Evolutionary conservation across 1,284 basidiomycete species (phyloP), one percentile per base, ranked within the genome.

Genomic region (Pyrrhoderma noxium): DNA sequence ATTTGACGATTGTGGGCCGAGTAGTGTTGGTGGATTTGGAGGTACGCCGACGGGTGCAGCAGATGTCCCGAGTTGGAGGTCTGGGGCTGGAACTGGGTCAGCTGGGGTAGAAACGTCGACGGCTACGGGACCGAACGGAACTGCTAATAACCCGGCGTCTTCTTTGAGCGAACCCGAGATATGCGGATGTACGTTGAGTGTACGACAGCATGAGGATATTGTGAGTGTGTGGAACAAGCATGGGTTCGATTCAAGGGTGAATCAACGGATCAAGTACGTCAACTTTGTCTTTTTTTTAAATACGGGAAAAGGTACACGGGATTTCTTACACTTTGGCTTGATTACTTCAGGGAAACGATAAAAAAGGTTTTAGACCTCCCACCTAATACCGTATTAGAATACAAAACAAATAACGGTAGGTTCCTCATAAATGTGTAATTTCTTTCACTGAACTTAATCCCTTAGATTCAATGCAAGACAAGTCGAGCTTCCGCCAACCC

Each of bases 141-240:
- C 25, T 40, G 27, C 14, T 39, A 40, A 40, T 11, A 11, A 23
- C 40, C n/a, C n/a, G 21, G 19, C 36, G 23, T 13, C 49, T 25
- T 11, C 49, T 7, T 18, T 35, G 3, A 55, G 47, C 31, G 50
- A 56, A 16, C 82, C 85, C 22, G 85, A 89, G 61, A 86, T 91
- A 31, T 89, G 87, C 62, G 89, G 88, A 35, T 88, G 85, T 63
- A 90, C 88, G 34, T 82, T 91, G 58, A 89, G 86, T 60, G 85
- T 91, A 53, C 68, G 89, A 57, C 83, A 85, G 68, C 85, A 77
- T 57, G 88, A 91, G 68, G 88, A 91, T 59, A 89, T 91, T 57
- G 71, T 91, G 39, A 84, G 81, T 54, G 60, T 91, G 27, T 91
- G 88, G 88, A 89, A 89, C 65, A 74, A 77, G 57, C 70, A 77